Percentiles rank a stretch among this genome's conserved stretches.
phyloP scores from a whole-genome alignment of 352 stramenopile genomes.

The Phytophthora nicotianae region DNA sequence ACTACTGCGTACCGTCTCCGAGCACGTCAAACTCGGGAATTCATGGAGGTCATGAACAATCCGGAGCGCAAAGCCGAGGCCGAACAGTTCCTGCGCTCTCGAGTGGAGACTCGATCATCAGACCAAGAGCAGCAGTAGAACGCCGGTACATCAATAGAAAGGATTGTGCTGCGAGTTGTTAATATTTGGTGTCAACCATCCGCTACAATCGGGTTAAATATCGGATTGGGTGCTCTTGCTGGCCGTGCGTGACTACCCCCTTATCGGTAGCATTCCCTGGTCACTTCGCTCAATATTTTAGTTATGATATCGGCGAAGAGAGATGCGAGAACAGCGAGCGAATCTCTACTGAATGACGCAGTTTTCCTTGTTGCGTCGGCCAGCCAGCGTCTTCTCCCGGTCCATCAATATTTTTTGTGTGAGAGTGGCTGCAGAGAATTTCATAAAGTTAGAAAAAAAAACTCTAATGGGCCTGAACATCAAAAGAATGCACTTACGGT shows the following conservation, averaged over 20 bases:
- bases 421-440: conserved; percentile 51
- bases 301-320: conserved; percentile 18
- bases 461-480: background rate
- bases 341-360: conserved; percentile 70
- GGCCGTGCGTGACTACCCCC: conserved; percentile 16
- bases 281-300: conserved; percentile 20
- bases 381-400: conserved; percentile 75
- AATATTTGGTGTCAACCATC: conserved; percentile 37
- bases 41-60: conserved; percentile 89
- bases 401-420: conserved; percentile 84
- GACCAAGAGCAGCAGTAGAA: conserved; percentile 22
- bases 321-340: background rate
- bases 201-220: conserved; percentile 36
- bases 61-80: conserved; percentile 69
- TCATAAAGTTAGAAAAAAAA: conserved; percentile 12
- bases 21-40: conserved; percentile 67
- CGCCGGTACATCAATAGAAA: background rate
- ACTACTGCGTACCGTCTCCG: conserved; percentile 54
- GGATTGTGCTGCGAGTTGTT: conserved; percentile 27
- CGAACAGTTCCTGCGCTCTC: conserved; percentile 77
- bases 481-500: conserved; percentile 58
- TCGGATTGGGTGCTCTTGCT: conserved; percentile 30
- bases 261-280: conserved; percentile 6
- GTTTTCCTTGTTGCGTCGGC: conserved; percentile 81
- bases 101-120: conserved; percentile 39